Evolutionary conservation across 169 alveolate species (phyloP).

Genomic region (Cryptosporidium canis): DNA sequence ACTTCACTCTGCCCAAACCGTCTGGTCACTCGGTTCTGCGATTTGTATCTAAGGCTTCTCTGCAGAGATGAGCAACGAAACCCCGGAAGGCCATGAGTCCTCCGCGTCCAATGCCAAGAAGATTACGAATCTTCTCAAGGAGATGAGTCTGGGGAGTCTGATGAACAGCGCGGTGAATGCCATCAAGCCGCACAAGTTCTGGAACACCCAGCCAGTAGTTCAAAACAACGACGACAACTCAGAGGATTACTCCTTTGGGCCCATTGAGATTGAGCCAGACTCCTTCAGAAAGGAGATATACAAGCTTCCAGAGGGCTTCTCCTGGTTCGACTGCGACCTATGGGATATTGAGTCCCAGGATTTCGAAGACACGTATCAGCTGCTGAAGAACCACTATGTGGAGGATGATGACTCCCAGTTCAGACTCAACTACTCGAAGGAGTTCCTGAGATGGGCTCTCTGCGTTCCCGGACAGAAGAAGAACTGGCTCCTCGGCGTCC

Average conservation of each 20-base stretch:
- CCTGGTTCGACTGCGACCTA: conserved; percentile 91
- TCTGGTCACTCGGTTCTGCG: too few species aligned
- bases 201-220: conserved; percentile 97
- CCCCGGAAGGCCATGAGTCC: not conserved
- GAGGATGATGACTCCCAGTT: conserved; percentile 97
- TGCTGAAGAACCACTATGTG: conserved; percentile 93
- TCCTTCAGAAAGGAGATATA: conserved; percentile 82
- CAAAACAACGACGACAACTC: conserved; percentile 84
- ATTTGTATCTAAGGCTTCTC: not conserved
- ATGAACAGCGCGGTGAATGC: not conserved
- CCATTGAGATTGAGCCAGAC: conserved; percentile 78
- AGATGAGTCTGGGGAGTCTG: conserved; percentile 25
- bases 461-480: conserved; percentile 88
- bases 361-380: conserved; percentile 83
- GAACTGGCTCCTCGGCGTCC: conserved; percentile 94
- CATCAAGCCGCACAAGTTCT: conserved; percentile 86
- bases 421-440: conserved; percentile 96
- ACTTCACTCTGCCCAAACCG: not conserved
- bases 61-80: not conserved
- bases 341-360: conserved; percentile 77
- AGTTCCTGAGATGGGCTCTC: conserved; percentile 95
- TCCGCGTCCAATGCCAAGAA: not conserved
- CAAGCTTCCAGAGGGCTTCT: conserved; percentile 90
- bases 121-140: conserved; percentile 24
- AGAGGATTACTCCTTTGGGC: conserved; percentile 34